Evolutionary conservation across 2,329 filamentous ascomycete species (phyloP), one percentile per base, ranked within the genome.

Genomic region (Penicillium sp.): DNA sequence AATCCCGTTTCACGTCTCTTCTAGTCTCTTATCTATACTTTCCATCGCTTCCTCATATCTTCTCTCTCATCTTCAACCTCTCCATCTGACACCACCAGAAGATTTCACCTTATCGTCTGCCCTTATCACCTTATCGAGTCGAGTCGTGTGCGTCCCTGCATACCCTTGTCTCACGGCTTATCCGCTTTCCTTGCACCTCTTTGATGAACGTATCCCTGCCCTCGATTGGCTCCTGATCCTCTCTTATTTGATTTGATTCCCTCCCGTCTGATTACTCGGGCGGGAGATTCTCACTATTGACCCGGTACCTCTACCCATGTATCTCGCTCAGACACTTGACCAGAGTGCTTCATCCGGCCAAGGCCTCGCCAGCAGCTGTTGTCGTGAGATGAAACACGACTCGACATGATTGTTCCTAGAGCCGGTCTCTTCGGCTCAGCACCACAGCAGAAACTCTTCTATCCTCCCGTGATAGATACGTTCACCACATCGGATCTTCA

Each of bases 391-490:
- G 54, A 67, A 18, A 40, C 35, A 46, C 33, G 41, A 47, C 33
- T 46, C 46, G 56, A 63, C 45, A 73, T 72, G 69, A 73, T 73
- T 69, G 68, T 72, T 41, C 70, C 70, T 33, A 63, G 69, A 55
- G 64, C 69, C 41, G 73, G 71, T 50, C 56, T 67, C 14, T 70
- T 69, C 38, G 66, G 56, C 34, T 69, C 70, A 10, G 56, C 64
- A 28, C 55, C 64, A 29, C 47, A 60, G 11, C 58, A 59, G 36
- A 65, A 62, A 43, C 36, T 53, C 22, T 52, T 54, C 36, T 39
- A 50, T 35, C 38, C 55, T 38, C 39, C 38, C 7, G 30, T 33
- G 13, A 34, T 40, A 30, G 54, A 55, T 9, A 39, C 49, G 14
- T 34, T 46, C 38, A n/a, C 55, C 51, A 28, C 35, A 53, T 52